Base-by-base conservation (phyloP, 495 filamentous ascomycete species). In the Pseudoneurospora amorphoporcata region DNA sequence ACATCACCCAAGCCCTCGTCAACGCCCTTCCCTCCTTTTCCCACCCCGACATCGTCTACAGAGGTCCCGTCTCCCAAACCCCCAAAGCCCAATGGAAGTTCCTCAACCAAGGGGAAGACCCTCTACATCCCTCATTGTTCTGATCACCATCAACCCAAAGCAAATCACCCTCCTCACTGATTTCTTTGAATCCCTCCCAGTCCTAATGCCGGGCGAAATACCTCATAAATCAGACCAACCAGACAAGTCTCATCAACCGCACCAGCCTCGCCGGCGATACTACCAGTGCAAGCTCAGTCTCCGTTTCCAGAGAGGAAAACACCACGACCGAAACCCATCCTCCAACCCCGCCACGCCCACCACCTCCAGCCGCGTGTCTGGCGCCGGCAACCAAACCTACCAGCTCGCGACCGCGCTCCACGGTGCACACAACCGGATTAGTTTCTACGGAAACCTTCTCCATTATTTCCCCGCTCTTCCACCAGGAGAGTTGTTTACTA, bases 311-410 rank as follows among this genome's bases (percentile, higher is more conserved):
- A 23, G 2, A 23, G 45, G 23, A 10, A 8, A 23, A 3, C 45
- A 53, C 19, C 3, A 53, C 45, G 10, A 19, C n/a, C 7, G 8
- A 7, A 53, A 53, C 45, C 45, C 45, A 8, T 19, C 45, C 19
- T 23, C n/a, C n/a, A 53, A 72, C 41, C 10, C 12, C 42, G 42
- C 42, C 42, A 8, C 8, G 4, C 32, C 68, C 16, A 68, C 69
- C 7, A 10, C 75, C 61, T 53, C 32, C 68, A 4, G 77, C 69
- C 23, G 10, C 39, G 8, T 53, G 3, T 77, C 77, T 14, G 68
- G 61, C 6, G 75, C 73, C 42, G 77, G 77, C 68, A 75, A 78
- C 69, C 77, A 78, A 58, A 73, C 77, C 8, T 77, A 77, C 39
- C 53, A 77, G 8, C 45, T 53, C 69, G 9, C 14, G 3, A 70